Evolutionary conservation across 441 rosid genomes (phyloP), one percentile per base, ranked within the genome.

Genomic region (Croton setiger): DNA sequence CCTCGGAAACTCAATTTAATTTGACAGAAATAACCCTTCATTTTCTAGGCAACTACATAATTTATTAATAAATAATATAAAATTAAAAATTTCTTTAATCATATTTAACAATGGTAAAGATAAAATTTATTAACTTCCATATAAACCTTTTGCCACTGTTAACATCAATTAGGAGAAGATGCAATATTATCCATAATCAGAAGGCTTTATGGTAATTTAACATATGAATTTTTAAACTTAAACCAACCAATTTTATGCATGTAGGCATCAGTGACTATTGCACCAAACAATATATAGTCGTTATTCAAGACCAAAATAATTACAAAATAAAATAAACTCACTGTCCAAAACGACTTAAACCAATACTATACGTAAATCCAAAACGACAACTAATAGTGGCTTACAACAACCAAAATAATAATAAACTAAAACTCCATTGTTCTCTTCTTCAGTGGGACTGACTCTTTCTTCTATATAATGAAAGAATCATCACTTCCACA

Each of bases 401-500:
- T 14, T 27, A 4, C 21, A 52, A 52, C 12, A 52, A 7, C 27
- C 55, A n/a, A 0, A 7, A 52, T n/a, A n/a, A 52, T n/a, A 52
- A 5, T 17, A 5, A 51, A 6, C 6, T 51, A 6, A 51, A 15
- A 10, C 45, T 5, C 18, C 47, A 20, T 45, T 45, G 3, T 17
- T 48, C 23, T 33, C 35, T 2, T 18, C 20, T 20, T 45, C 63
- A 1, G 12, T 27, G 2, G 31, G 31, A 27, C 31, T 27, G 51
- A 5, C 21, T 13, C 15, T 18, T 1, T 60, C 3, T 7, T 66
- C 8, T 39, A 39, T 69, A 71, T 73, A 78, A 77, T 12, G 53
- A 62, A 20, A 0, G 5, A 2, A 1, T n/a, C 35, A 5, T 21
- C 7, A 23, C 15, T 3, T 4, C 59, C 37, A 45, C 11, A 52